Percentiles rank a stretch among this genome's conserved stretches.
Evolutionary conservation across 192 early-diverging fungal species (phyloP).

Genomic region (Umbelopsis vinacea): DNA sequence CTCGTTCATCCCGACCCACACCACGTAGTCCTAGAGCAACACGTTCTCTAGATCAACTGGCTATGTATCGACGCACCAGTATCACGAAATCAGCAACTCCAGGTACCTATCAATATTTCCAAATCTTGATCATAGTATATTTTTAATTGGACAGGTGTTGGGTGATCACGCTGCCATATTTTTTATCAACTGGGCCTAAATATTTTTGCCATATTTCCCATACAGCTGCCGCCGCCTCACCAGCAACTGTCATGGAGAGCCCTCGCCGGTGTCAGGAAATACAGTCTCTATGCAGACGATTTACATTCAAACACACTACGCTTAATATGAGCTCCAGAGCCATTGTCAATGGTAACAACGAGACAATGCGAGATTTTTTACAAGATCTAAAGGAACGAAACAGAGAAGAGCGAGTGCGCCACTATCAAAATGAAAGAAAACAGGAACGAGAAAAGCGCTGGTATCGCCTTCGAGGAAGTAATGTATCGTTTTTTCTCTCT

Average conservation of each 20-base stretch:
- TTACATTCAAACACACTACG: constrained; percentile 18
- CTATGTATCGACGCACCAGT: constrained; percentile 13
- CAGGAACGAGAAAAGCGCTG: constrained; percentile 22
- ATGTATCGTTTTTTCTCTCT: constrained; percentile 5
- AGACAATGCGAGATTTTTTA: constrained; percentile 22
- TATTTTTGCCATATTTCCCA: background rate
- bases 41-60: constrained; percentile 3
- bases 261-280: constrained; percentile 11
- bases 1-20: constrained; percentile 15
- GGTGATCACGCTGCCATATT: background rate
- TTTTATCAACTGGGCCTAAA: background rate
- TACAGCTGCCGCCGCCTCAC: background rate
- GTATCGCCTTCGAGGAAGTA: constrained; percentile 29
- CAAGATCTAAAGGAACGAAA: constrained; percentile 15
- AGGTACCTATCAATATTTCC: background rate
- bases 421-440: constrained; percentile 14
- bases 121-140: background rate
- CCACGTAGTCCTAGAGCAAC: constrained; percentile 8
- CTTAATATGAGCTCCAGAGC: constrained; percentile 5
- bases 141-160: background rate
- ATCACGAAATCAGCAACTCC: constrained; percentile 12
- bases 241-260: background rate
- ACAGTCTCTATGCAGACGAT: constrained; percentile 21
- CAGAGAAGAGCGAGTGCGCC: constrained; percentile 18
- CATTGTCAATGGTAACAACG: constrained; percentile 13